Percentiles rank a stretch among this genome's conserved stretches.
Evolutionary conservation across 2,329 filamentous ascomycete species (phyloP).

Genomic region (Trichoderma harzianum): DNA sequence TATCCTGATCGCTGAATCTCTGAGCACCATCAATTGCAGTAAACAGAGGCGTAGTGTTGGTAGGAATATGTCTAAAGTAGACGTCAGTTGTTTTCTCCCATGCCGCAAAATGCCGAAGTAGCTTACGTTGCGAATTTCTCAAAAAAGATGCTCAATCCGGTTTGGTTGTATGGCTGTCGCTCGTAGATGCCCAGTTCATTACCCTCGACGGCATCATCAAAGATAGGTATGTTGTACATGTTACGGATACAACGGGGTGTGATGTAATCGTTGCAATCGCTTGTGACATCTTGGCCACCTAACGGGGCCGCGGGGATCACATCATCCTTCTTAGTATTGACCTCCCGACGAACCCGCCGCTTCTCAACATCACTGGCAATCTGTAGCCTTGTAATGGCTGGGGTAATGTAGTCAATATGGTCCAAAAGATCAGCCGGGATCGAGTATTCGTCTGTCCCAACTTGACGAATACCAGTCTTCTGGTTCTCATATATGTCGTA

Average conservation of each 20-base stretch:
- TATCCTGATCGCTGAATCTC: background rate
- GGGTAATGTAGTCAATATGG: background rate
- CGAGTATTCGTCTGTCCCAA: background rate
- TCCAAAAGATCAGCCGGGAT: background rate
- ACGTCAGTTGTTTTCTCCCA: background rate
- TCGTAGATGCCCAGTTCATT: constrained; percentile 1
- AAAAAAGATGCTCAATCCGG: background rate
- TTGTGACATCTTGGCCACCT: background rate
- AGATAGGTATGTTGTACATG: background rate
- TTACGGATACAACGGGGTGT: background rate
- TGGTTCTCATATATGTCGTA: background rate
- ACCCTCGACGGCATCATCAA: background rate
- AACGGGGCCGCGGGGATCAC: background rate
- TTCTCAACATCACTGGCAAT: background rate
- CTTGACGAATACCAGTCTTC: background rate
- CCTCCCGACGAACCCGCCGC: background rate
- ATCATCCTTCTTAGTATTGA: background rate
- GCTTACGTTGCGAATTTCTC: background rate
- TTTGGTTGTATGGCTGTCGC: background rate
- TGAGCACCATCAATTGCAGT: background rate
- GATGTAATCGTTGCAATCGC: background rate
- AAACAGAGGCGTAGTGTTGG: background rate
- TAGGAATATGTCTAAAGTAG: background rate
- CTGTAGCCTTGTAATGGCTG: background rate
- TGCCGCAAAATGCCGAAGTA: background rate